Base-by-base conservation (phyloP, 768 basidiomycete species). In the Boletus patriciae region DNA sequence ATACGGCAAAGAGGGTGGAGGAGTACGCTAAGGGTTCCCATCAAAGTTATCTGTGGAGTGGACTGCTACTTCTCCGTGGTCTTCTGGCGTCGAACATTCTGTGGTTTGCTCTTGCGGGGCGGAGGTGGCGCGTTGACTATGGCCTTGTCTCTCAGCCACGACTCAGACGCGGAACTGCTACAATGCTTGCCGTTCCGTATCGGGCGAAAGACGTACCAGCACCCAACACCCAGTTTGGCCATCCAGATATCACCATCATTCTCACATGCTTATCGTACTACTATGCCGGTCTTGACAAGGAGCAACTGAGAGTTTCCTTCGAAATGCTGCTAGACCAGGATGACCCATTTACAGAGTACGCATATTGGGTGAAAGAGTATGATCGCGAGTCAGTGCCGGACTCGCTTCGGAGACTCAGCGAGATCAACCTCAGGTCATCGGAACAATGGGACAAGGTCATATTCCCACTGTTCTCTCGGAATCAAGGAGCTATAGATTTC, bases 111-210 rank as follows among this genome's bases (percentile, higher is more conserved):
- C 58, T 74, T 13, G 59, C 54, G 25, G 67, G 72, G 6, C 61
- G 66, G n/a, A 59, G 71, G 36, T 75, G 72, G 72, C 55, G 72
- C 7, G 73, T 74, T 3, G 63, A 74, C 37, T 74, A 68, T 58
- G 73, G 73, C 5, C 66, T 66, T 25, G 21, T 11, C n/a, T n/a
- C n/a, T n/a, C n/a, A n/a, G n/a, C n/a, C n/a, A n/a, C 15, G 0
- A 3, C 27, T 1, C 38, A 6, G 5, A 2, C n/a, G n/a, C n/a
- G 44, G 58, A 6, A 5, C 6, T 29, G 36, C 53, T n/a, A 70
- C 72, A 0, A 54, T 62, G 55, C 55, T 74, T 3, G 73, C 73
- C 0, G 68, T 76, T 0, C 73, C 75, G 0, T 75, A 74, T 23
- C 68, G 70, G 1, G 74, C 73, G 0, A 74, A 71, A 52, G 75